Percentiles rank a stretch among this genome's conserved stretches.
phyloP scores from a whole-genome alignment of 345 rosid species.

The Carallia pectinifolia region DNA sequence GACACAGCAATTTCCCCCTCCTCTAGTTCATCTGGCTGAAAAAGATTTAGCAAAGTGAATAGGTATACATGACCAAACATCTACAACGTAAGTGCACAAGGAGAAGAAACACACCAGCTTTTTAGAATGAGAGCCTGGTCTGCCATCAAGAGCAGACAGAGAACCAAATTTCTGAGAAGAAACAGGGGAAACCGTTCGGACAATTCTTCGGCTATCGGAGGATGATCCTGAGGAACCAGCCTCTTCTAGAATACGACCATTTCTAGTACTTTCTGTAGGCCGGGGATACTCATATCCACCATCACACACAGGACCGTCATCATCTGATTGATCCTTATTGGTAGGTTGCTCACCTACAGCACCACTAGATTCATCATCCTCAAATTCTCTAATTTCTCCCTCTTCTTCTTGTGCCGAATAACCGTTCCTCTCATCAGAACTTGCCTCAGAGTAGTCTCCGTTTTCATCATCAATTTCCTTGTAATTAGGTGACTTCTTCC shows the following conservation, averaged over 20 bases:
- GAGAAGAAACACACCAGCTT: constrained; percentile 57
- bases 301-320: constrained; percentile 57
- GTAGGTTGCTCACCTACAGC: constrained; percentile 51
- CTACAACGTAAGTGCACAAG: neutral
- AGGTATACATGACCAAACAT: constrained; percentile 17
- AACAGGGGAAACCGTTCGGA: constrained; percentile 68
- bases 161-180: constrained; percentile 94
- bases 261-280: constrained; percentile 49
- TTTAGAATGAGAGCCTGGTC: constrained; percentile 79
- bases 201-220: constrained; percentile 60
- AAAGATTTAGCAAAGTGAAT: constrained; percentile 27
- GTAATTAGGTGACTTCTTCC: constrained; percentile 78
- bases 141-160: constrained; percentile 89
- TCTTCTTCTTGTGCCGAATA: constrained; percentile 87
- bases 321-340: constrained; percentile 75
- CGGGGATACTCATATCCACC: constrained; percentile 53
- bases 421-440: constrained; percentile 78
- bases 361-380: constrained; percentile 78
- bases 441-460: constrained; percentile 84
- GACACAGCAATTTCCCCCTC: constrained; percentile 98
- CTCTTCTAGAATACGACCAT: constrained; percentile 50
- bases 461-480: constrained; percentile 90
- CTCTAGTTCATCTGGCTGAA: constrained; percentile 88
- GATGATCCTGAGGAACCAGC: constrained; percentile 94
- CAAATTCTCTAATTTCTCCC: constrained; percentile 74